A percentile compares a stretch with the other conserved stretches of the same genome.
Conservation (phyloP, 345 rosid species). For the Eucalyptus erythrocorys region DNA sequence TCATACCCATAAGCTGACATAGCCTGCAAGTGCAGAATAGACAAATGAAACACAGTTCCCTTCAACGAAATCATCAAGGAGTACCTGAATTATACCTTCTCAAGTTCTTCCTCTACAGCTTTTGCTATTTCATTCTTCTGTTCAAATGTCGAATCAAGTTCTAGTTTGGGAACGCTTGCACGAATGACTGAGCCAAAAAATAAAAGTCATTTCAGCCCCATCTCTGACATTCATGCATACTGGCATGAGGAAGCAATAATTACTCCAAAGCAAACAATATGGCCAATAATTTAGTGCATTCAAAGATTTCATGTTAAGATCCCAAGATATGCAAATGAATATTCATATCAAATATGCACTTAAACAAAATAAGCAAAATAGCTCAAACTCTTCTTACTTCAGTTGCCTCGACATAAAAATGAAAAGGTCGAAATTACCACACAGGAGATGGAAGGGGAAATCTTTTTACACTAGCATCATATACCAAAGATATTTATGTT, state of each 20-base stretch:
- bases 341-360: background rate
- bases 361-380: background rate
- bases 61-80: background rate
- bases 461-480: background rate
- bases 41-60: background rate
- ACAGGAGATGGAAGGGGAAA: background rate
- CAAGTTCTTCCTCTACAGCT: conserved; percentile 50
- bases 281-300: background rate
- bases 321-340: background rate
- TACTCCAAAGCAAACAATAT: background rate
- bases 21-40: conserved; percentile 20
- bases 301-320: background rate
- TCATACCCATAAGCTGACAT: conserved; percentile 71
- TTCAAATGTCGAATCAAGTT: conserved; percentile 47
- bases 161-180: conserved; percentile 56
- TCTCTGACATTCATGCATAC: background rate
- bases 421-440: background rate
- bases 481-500: background rate
- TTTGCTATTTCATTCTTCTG: conserved; percentile 55
- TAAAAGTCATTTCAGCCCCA: background rate
- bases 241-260: background rate
- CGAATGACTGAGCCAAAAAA: conserved; percentile 29
- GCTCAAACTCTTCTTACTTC: background rate
- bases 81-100: conserved; percentile 19
- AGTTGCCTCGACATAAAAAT: background rate